Evolutionary conservation across 1,284 basidiomycete genomes (phyloP).

Genomic region (Pseudozyma flocculosa): DNA sequence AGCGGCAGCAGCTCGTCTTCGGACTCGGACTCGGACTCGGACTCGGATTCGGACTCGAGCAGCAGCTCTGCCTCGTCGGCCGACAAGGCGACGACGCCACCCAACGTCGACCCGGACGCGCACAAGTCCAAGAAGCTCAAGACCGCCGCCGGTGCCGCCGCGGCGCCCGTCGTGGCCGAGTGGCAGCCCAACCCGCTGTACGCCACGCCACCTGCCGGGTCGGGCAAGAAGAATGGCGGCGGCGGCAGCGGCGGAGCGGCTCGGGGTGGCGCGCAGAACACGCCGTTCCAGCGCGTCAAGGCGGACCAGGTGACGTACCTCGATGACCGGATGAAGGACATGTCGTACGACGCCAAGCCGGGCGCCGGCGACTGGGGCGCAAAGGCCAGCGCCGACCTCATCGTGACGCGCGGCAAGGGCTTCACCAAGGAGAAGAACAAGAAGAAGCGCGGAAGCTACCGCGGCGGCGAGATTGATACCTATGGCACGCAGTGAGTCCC

Average conservation of each 20-base stretch:
- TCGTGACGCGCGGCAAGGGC: slow-evolving; percentile 87
- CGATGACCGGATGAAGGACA: slow-evolving; percentile 71
- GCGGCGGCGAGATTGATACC: slow-evolving; percentile 55
- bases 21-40: slow-evolving; percentile 1
- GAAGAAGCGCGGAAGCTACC: slow-evolving; percentile 79
- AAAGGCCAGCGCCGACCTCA: slow-evolving; percentile 78
- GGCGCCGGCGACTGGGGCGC: slow-evolving; percentile 80
- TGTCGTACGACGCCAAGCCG: slow-evolving; percentile 76
- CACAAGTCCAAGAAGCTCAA: slow-evolving; percentile 1
- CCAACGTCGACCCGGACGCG: background rate
- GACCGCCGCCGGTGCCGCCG: background rate
- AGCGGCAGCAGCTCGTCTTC: slow-evolving; percentile 1
- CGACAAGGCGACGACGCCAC: background rate
- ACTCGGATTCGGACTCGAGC: slow-evolving; percentile 6
- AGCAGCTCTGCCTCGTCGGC: slow-evolving; percentile 15
- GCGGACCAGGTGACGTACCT: slow-evolving; percentile 65
- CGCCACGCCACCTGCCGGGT: background rate
- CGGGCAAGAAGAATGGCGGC: slow-evolving; percentile 9
- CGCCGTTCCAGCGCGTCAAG: slow-evolving; percentile 78
- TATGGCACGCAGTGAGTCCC: slow-evolving; percentile 43
- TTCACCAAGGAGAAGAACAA: slow-evolving; percentile 99
- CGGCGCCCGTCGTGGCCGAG: slow-evolving; percentile 1
- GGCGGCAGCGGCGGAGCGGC: background rate
- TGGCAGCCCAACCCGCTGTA: slow-evolving; percentile 1
- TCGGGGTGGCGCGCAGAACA: slow-evolving; percentile 6